Evolutionary conservation across 345 rosid species (phyloP).

Genomic region (Populus davidiana): DNA sequence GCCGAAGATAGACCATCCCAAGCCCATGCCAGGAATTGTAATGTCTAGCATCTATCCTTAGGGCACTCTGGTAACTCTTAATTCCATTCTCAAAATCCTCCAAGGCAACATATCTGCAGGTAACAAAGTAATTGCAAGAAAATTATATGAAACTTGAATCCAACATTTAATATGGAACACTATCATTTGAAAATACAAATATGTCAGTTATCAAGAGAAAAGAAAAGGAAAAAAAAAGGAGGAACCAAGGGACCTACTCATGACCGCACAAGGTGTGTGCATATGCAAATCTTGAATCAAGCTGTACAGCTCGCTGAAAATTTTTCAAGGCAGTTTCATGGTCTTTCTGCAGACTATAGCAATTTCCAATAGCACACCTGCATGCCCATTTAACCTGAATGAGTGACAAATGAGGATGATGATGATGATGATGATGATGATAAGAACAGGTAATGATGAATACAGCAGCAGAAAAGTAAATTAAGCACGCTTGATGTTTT

Average conservation of each 20-base stretch:
- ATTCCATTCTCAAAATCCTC: slow-evolving; percentile 97
- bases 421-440: not conserved
- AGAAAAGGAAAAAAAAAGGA: not conserved
- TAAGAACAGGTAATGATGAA: not conserved
- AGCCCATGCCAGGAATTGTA: slow-evolving; percentile 98
- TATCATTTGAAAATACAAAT: not conserved
- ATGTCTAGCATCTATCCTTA: slow-evolving; percentile 84
- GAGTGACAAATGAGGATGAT: not conserved
- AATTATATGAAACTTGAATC: not conserved
- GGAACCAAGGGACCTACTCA: slow-evolving; percentile 54
- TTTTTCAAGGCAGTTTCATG: slow-evolving; percentile 94
- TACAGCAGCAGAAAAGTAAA: not conserved
- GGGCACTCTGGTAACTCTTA: slow-evolving; percentile 88
- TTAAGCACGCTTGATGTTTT: too few species aligned
- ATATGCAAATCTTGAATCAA: slow-evolving; percentile 85
- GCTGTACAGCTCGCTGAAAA: slow-evolving; percentile 86
- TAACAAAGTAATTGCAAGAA: not conserved
- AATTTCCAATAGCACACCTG: slow-evolving; percentile 99
- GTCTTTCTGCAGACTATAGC: slow-evolving; percentile 97
- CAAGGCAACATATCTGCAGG: slow-evolving; percentile 69
- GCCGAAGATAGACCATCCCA: slow-evolving; percentile 91
- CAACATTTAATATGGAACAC: not conserved
- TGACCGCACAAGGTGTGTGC: slow-evolving; percentile 97
- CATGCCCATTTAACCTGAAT: slow-evolving; percentile 20
- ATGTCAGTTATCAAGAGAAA: not conserved